These are phyloP conservation scores for Anthoceros angustus DNA, from an alignment of 225 moss, liverwort and hornwort species.

Conservation along the genomic window DNA sequence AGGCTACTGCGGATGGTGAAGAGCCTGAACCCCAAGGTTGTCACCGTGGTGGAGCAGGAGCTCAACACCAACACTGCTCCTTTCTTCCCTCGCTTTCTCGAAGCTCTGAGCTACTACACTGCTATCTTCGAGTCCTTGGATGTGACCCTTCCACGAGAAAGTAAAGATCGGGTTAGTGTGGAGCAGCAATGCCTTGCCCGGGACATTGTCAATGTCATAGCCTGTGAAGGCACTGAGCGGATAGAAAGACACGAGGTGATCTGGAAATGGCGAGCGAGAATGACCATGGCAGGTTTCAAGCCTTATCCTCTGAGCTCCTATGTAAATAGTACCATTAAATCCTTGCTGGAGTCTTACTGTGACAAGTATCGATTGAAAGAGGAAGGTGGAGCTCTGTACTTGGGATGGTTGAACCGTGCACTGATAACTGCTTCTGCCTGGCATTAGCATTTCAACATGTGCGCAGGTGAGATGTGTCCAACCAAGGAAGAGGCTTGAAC, in stretches of 20 bases:
- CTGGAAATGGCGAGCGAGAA: constrained; percentile 30
- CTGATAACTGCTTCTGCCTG: constrained; percentile 44
- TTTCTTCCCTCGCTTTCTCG: constrained; percentile 36
- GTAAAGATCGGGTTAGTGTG: constrained; percentile 41
- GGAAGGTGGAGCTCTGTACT: constrained; percentile 34
- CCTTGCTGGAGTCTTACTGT: constrained; percentile 41
- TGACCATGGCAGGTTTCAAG: constrained; percentile 22
- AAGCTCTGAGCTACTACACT: constrained; percentile 50
- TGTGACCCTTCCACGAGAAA: constrained; percentile 43
- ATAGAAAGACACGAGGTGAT: constrained; percentile 38
- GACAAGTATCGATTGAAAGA: constrained; percentile 40
- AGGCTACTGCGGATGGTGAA: constrained; percentile 24
- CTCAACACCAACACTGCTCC: constrained; percentile 33
- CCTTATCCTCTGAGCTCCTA: constrained; percentile 46
- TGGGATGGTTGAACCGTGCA: constrained; percentile 36
- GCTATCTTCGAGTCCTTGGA: constrained; percentile 59
- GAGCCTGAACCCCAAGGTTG: constrained; percentile 31
- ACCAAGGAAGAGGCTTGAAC: no score
- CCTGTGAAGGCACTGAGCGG: constrained; percentile 27
- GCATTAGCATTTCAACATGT: constrained; percentile 18
- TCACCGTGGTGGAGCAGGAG: constrained; percentile 54
- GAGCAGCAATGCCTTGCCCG: constrained; percentile 42
- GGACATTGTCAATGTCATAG: constrained; percentile 52
- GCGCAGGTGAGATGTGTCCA: not conserved
- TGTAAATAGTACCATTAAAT: constrained; percentile 46